These are phyloP conservation scores for Grosmannia serpens DNA, from an alignment of 2,329 filamentous ascomycete genomes.

Conservation along the genomic window DNA sequence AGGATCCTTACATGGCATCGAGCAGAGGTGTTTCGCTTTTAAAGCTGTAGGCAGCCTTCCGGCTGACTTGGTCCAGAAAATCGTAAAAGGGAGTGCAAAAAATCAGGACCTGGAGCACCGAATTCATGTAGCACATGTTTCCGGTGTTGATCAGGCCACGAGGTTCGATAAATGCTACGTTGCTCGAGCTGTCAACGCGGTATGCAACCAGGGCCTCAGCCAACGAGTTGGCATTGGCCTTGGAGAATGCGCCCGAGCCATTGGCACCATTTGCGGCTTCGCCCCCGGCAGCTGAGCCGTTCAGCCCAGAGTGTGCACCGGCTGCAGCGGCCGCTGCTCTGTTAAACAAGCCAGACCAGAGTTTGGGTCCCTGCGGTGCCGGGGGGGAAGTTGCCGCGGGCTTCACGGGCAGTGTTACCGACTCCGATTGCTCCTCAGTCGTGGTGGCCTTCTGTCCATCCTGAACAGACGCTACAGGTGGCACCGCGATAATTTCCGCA, in stretches of 20 bases:
- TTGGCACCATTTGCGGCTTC: constrained; percentile 14
- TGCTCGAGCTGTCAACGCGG: constrained; percentile 51
- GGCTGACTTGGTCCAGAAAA: constrained; percentile 78
- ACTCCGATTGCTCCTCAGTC: constrained; percentile 15
- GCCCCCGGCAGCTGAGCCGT: constrained; percentile 15
- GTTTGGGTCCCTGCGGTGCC: constrained; percentile 17
- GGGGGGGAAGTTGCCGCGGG: not conserved
- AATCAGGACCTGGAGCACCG: constrained; percentile 88
- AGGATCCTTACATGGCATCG: constrained; percentile 70
- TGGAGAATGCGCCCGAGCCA: constrained; percentile 25
- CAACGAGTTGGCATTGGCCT: constrained; percentile 45
- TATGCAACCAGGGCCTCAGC: constrained; percentile 69
- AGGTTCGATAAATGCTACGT: constrained; percentile 77
- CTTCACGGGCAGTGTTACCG: constrained; percentile 11
- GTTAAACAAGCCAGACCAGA: constrained; percentile 27
- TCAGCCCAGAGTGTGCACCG: constrained; percentile 11
- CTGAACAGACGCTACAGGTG: not conserved
- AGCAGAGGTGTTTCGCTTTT: constrained; percentile 90
- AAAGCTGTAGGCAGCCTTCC: constrained; percentile 77
- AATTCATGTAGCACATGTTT: constrained; percentile 99
- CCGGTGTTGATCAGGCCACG: constrained; percentile 91
- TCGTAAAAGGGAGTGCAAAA: constrained; percentile 92
- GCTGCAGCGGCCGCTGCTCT: constrained; percentile 15
- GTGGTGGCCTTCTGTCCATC: too few relatives aligned
- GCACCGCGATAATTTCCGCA: not conserved